phyloP scores from a whole-genome alignment of 139 green algal genomes.

The Volvox reticuliferus region DNA sequence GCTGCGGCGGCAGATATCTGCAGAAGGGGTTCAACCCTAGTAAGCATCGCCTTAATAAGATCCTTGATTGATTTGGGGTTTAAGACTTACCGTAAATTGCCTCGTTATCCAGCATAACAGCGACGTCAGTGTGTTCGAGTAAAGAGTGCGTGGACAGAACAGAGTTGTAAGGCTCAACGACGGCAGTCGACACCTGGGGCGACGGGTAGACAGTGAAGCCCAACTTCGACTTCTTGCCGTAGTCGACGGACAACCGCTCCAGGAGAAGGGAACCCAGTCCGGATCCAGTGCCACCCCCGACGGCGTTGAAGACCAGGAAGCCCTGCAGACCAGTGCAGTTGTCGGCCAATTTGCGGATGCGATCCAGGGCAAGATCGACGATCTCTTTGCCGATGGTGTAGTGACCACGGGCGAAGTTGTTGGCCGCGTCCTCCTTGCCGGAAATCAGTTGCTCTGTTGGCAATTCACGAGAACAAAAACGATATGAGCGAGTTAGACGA shows the following conservation, averaged over 20 bases:
- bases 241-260: slow-evolving; percentile 98
- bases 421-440: slow-evolving; percentile 90
- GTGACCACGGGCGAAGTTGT: slow-evolving; percentile 85
- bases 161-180: slow-evolving; percentile 98
- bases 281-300: slow-evolving; percentile 95
- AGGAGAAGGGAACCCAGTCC: slow-evolving; percentile 97
- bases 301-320: slow-evolving; percentile 98
- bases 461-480: no score
- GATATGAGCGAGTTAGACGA: no score
- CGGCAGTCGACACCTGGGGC: slow-evolving; percentile 95
- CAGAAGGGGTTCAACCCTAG: neutral
- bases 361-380: slow-evolving; percentile 92
- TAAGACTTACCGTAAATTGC: slow-evolving; percentile 89
- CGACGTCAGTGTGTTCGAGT: slow-evolving; percentile 98
- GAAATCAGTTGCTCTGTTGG: slow-evolving; percentile 95
- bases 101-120: slow-evolving; percentile 98
- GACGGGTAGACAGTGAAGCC: slow-evolving; percentile 97
- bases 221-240: slow-evolving; percentile 99
- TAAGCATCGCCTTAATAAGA: neutral
- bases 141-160: slow-evolving; percentile 98
- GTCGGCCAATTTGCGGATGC: slow-evolving; percentile 97
- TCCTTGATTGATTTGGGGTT: neutral
- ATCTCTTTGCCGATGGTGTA: slow-evolving; percentile 98
- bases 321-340: slow-evolving; percentile 98
- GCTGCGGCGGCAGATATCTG: slow-evolving; percentile 95